Percentiles rank a stretch among this genome's conserved stretches.
These are phyloP conservation scores for Ajuga chamaepitys DNA, from an alignment of 257 asterid species.

Conservation along the genomic window DNA sequence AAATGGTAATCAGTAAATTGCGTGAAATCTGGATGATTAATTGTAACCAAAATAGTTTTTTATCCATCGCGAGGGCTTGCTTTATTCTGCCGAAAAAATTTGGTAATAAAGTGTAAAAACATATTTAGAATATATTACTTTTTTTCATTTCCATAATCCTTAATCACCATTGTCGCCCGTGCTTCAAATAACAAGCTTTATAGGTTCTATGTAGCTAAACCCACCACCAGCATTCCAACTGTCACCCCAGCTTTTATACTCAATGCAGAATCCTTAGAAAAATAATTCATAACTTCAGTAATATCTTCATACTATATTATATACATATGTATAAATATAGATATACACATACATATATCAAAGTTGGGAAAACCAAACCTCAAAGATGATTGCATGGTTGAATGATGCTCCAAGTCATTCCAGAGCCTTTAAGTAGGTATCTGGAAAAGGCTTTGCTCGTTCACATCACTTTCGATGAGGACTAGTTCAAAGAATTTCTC, in stretches of 20 bases:
- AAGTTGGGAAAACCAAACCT: conserved; percentile 32
- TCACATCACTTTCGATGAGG: conserved; percentile 64
- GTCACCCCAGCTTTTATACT: conserved; percentile 84
- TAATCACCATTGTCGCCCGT: conserved; percentile 52
- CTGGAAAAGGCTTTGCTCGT: conserved; percentile 75
- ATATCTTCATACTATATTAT: neutral
- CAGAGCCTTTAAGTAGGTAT: conserved; percentile 75
- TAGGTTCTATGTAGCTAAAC: conserved; percentile 60
- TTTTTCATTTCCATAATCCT: too few relatives aligned
- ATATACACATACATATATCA: too few relatives aligned
- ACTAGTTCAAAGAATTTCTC: conserved; percentile 47
- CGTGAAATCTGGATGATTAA: too few relatives aligned
- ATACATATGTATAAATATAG: too few relatives aligned
- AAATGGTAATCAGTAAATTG: too few relatives aligned
- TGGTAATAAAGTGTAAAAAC: too few relatives aligned
- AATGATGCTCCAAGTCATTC: conserved; percentile 48
- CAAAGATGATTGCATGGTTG: conserved; percentile 53
- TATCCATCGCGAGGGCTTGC: too few relatives aligned
- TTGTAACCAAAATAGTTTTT: too few relatives aligned
- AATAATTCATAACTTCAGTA: neutral
- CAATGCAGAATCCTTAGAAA: conserved; percentile 67
- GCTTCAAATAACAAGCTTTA: conserved; percentile 42
- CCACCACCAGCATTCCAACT: conserved; percentile 80
- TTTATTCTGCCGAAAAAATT: too few relatives aligned
- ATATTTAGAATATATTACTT: too few relatives aligned